Evolutionary conservation across 192 early-diverging fungal species (phyloP), one percentile per base, ranked within the genome.

Genomic region (Gamsiella multidivaricata): DNA sequence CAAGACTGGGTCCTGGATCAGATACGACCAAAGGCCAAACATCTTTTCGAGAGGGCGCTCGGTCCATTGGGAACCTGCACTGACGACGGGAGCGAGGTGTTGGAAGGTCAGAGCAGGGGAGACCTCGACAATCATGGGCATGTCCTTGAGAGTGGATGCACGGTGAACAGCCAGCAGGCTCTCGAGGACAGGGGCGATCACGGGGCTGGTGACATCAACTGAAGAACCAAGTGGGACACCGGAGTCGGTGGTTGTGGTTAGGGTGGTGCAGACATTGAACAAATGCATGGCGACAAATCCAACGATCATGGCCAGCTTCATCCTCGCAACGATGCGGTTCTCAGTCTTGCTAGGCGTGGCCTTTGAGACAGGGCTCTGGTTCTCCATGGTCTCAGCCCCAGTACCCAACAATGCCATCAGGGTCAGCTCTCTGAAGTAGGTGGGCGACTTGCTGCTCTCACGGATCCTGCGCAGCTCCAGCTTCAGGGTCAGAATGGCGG

Each of bases 401-500:
- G 74, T 72, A 53, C 85, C 81, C 42, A 84, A 64, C 22, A 88
- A 82, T 5, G 85, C 79, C 57, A 80, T 82, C 34, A 89, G 53
- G 59, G 70, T 75, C 49, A 69, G 59, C 37, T 78, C 74, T 29
- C 74, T 54, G 52, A 70, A 58, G 36, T 60, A 56, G 45, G 47
- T 41, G 5, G 70, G 69, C 39, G 69, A 65, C 54, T 69, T 76
- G 34, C 74, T 78, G 54, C 43, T 78, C 61, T 78, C 74, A 17
- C 74, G 74, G 22, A 65, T 69, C 51, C 52, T 75, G 65, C 83
- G 86, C 62, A 92, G 72, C 79, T 97, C 96, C 20, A 96, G 84
- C 80, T 96, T 96, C 15, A 96, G 84, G 46, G 94, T 90, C 68
- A 97, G 81, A 36, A 96, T 88, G 17, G 95, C 90, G 42, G 92